phyloP scores from a whole-genome alignment of 202 grass and related monocot genomes.

The Carex sylvatica region DNA sequence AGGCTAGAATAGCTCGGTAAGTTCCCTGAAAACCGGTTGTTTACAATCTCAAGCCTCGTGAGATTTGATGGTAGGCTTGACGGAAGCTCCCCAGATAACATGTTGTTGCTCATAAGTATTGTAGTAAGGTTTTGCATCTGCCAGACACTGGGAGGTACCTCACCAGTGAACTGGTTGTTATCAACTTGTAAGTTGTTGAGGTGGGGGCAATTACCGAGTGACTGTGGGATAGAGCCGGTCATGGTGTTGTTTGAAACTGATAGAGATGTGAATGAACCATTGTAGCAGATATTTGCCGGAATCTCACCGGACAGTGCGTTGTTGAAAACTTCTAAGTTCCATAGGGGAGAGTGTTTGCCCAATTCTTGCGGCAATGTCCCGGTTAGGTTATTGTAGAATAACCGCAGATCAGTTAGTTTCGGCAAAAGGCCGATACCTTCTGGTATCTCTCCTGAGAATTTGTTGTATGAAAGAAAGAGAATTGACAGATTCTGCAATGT shows the following conservation, averaged over 20 bases:
- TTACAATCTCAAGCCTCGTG: slow-evolving; percentile 27
- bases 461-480: slow-evolving; percentile 29
- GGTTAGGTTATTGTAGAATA: slow-evolving; percentile 38
- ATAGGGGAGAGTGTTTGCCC: slow-evolving; percentile 38
- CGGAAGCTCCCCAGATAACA: slow-evolving; percentile 50
- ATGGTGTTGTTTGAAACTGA: slow-evolving; percentile 30
- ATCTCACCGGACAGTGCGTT: slow-evolving; percentile 51
- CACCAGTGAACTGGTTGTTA: slow-evolving; percentile 53
- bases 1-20: slow-evolving; percentile 32
- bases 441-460: slow-evolving; percentile 60
- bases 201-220: slow-evolving; percentile 40
- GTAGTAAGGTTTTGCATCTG: slow-evolving; percentile 13
- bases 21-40: slow-evolving; percentile 59
- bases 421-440: slow-evolving; percentile 42
- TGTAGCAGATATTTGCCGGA: slow-evolving; percentile 45
- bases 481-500: slow-evolving; percentile 21
- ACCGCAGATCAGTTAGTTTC: background rate
- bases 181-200: slow-evolving; percentile 18
- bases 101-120: slow-evolving; percentile 33
- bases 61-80: slow-evolving; percentile 28
- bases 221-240: slow-evolving; percentile 47
- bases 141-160: slow-evolving; percentile 50
- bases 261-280: slow-evolving; percentile 17
- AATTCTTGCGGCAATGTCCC: slow-evolving; percentile 56
- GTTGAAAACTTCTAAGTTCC: slow-evolving; percentile 3